Percentiles rank a stretch among this genome's conserved stretches.
Conservation (phyloP, 2,329 filamentous ascomycete genomes). For the Aspergillus uvarum region DNA sequence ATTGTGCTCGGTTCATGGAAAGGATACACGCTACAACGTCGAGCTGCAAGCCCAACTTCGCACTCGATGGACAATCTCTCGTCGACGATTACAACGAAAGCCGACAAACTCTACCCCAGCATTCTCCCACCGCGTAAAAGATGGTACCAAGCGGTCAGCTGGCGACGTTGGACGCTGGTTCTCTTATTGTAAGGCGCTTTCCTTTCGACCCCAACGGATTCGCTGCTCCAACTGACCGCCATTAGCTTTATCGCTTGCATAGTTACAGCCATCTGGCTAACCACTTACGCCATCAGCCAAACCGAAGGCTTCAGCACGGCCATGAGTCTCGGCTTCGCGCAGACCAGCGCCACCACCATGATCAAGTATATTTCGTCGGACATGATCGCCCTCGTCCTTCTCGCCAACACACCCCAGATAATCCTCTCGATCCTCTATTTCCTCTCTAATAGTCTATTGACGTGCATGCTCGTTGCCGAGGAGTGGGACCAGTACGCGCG, state of each 20-base stretch:
- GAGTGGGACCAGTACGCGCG: conserved; percentile 49
- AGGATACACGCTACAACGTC: not conserved
- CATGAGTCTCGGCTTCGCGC: not conserved
- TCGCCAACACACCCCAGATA: conserved; percentile 36
- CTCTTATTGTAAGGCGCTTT: not conserved
- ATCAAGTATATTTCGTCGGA: not conserved
- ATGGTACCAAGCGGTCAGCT: not conserved
- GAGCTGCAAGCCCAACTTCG: not conserved
- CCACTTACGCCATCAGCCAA: not conserved
- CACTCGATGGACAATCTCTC: not conserved
- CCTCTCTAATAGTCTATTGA: conserved; percentile 38
- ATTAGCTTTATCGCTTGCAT: not conserved
- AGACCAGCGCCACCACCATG: not conserved
- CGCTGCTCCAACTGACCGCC: not conserved
- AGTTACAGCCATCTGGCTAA: not conserved
- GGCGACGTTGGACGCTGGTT: not conserved
- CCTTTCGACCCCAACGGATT: no score
- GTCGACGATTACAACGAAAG: not conserved
- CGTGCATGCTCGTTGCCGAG: conserved; percentile 45
- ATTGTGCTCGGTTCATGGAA: not conserved
- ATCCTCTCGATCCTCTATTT: conserved; percentile 35
- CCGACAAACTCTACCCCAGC: not conserved
- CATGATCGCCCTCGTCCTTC: conserved; percentile 8
- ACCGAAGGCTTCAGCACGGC: not conserved
- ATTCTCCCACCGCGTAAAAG: not conserved